Evolutionary conservation across 2,329 filamentous ascomycete genomes (phyloP), one percentile per base, ranked within the genome.

Genomic region (Zymoseptoria ardabiliae): DNA sequence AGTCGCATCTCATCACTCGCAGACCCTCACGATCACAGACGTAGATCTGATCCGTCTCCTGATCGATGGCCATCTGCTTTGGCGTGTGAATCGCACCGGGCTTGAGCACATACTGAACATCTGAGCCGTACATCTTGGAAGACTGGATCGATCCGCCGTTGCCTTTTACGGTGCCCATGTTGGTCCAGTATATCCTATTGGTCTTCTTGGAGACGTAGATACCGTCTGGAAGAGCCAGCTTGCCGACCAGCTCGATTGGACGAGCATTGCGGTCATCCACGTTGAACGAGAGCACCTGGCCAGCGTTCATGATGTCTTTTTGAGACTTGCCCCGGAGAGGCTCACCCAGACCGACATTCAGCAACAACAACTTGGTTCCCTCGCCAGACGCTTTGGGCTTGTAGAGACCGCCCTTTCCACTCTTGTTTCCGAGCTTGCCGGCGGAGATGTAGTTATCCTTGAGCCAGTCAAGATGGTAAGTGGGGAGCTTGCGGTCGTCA

Each of bases 41-140:
- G 62, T 78, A 78, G 4, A 78, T 20, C 19, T 75, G 67, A 20
- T 69, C 25, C 8, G 65, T 59, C 0, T 51, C 25, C 3, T 64
- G 51, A n/a, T 73, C 71, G 19, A 74, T 56, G 3, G 65, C 49
- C 6, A 77, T 35, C 53, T 79, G 77, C 56, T 79, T 79, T 0
- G 77, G 76, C 0, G 83, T 86, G 66, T 84, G 76, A 0, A 81
- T 69, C 0, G 62, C 53, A 0, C 82, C 81, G 0, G 62, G 53
- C 0, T 76, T 63, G 0, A 85, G 68, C 2, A 85, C 66, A 0
- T 73, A 73, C 8, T 68, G 65, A 3, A 79, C 65, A 52, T 81
- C 71, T 10, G 63, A 74, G 1, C 84, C 83, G 55, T 83, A 79
- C 1, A 82, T 67, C n/a, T 77, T 75, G 2, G 64, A 57, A 10